Base-by-base conservation (phyloP, 2,329 filamentous ascomycete genomes). In the Mycocentrospora acerina region DNA sequence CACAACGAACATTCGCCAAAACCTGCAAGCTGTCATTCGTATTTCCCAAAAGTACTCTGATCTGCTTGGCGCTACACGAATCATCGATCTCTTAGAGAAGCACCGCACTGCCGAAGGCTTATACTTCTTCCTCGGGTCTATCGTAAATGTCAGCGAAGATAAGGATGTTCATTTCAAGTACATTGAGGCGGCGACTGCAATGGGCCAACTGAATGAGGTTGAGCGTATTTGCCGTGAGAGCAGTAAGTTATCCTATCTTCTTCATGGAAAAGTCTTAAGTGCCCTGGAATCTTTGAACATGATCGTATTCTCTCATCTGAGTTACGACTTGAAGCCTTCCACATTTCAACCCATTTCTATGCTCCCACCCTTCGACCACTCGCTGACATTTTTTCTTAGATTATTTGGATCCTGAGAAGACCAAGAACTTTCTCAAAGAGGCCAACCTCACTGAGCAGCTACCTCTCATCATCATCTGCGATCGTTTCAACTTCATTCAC, bases 391-490 rank as follows among this genome's bases (percentile, higher is more conserved):
- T n/a, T n/a, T n/a, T n/a, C n/a, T 42, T 11, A 55, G 22, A 86
- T 67, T 79, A 80, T 62, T 91, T 90, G 72, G 91, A 96, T 67
- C 80, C 90, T 0, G 90, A 96, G 70, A 95, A 95, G 77, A 89
- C 96, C 41, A 96, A 96, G 79, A 98, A 98, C 75, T 98, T 97
- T 81, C 76, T 98, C 46, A 98, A 98, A 75, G 94, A 98, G 68
- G 91, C 93, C 37, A 86, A 85, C 53, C 77, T 98, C 29, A 83
- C 85, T 2, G 93, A 98, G 69, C 91, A 96, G 72, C 79, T 98
- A 29, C 93, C 93, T 29, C 76, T 98, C 37, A 98, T 98, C 71
- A 96, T 97, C 57, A 90, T 98, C 42, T 98, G 94, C 72, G 93
- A 98, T 66, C 88, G 91, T n/a, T 96, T 94, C 80, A 95, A 97